Conservation (phyloP, 805 yeast genomes). For the Pichia ethanolica region DNA sequence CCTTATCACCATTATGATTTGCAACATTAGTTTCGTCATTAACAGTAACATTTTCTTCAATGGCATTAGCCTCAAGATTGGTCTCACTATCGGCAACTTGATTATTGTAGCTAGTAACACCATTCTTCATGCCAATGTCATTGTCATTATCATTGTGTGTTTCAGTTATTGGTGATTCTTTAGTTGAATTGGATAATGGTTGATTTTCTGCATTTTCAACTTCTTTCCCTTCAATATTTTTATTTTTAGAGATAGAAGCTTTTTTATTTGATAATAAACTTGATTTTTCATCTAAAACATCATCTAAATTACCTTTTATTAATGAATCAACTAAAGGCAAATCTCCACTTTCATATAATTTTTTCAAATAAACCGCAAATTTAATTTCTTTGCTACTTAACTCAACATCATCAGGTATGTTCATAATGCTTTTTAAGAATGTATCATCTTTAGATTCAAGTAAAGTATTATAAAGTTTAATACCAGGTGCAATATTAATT, state of each 20-base stretch:
- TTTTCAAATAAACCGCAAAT: conserved; percentile 53
- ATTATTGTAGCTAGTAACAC: not conserved
- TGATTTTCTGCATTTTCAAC: no score
- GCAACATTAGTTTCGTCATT: not conserved
- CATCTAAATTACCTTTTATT: conserved; percentile 30
- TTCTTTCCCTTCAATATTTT: no score
- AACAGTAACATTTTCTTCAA: not conserved
- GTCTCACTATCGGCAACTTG: not conserved
- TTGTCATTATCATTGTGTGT: not conserved
- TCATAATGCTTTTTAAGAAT: conserved; percentile 4
- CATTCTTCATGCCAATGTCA: not conserved
- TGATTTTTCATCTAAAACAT: not conserved
- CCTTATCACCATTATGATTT: not conserved
- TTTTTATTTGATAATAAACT: no score
- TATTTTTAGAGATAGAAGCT: no score
- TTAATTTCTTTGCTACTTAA: conserved; percentile 41
- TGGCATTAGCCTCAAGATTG: not conserved
- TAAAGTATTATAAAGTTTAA: conserved; percentile 1
- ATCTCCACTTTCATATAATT: conserved; percentile 40
- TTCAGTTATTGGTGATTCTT: not conserved
- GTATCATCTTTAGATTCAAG: conserved; percentile 22
- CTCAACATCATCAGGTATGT: conserved; percentile 31
- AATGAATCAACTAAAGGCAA: conserved; percentile 48
- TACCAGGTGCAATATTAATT: conserved; percentile 9
- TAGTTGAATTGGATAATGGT: no score